A percentile compares a stretch with the other conserved stretches of the same genome.
These are phyloP conservation scores for Rasamsonia emersonii DNA, from an alignment of 2,329 filamentous ascomycete genomes.

Conservation along the genomic window DNA sequence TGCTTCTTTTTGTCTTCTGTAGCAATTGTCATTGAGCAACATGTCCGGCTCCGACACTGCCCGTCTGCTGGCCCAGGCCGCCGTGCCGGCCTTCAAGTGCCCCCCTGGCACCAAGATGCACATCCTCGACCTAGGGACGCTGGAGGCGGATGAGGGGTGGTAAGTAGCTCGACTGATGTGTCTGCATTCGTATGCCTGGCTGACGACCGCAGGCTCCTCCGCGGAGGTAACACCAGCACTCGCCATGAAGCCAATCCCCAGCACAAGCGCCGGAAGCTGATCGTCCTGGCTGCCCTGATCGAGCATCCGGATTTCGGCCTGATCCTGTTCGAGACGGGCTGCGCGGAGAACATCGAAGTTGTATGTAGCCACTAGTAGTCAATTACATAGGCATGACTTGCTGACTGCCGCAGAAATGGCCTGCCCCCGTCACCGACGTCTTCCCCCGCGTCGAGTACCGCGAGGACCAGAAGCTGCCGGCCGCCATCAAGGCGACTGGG, in stretches of 20 bases:
- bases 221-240: conserved; percentile 32
- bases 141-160: conserved; percentile 42
- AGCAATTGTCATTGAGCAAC: too few relatives aligned
- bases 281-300: conserved; percentile 36
- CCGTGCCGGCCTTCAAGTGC: conserved; percentile 20
- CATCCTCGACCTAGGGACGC: conserved; percentile 36
- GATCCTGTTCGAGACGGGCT: conserved; percentile 40
- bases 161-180: conserved; percentile 7
- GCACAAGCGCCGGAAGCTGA: conserved; percentile 34
- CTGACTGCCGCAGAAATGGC: conserved; percentile 21
- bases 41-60: not conserved
- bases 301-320: conserved; percentile 37
- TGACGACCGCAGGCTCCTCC: conserved; percentile 22
- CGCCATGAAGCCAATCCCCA: conserved; percentile 23
- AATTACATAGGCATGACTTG: not conserved
- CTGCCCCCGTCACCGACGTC: conserved; percentile 27
- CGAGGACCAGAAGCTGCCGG: conserved; percentile 25
- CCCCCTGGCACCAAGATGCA: conserved; percentile 41
- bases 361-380: conserved; percentile 15
- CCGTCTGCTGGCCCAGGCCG: conserved; percentile 4
- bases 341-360: conserved; percentile 33
- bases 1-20: too few relatives aligned
- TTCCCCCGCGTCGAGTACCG: conserved; percentile 30
- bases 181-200: not conserved
- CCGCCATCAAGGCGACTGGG: conserved; percentile 29